Conservation (phyloP, 495 filamentous ascomycete species). For the Hyaloscypha finlandica region DNA sequence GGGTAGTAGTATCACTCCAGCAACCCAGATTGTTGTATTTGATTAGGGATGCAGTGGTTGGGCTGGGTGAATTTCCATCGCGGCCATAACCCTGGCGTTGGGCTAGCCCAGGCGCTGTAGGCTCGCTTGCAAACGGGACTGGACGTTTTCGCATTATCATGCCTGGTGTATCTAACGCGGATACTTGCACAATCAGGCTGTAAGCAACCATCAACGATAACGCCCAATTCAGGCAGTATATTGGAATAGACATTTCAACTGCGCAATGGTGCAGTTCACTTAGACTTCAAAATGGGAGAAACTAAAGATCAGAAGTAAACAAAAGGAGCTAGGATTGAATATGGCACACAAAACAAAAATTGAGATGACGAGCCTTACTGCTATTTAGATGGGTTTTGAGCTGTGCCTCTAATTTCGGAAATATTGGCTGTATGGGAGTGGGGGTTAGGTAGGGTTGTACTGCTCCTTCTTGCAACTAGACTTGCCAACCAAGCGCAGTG, state of each 20-base stretch:
- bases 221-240: not conserved
- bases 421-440: not conserved
- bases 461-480: not conserved
- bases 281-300: not conserved
- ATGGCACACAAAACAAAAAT: not conserved
- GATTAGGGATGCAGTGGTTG: not conserved
- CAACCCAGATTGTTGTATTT: not conserved
- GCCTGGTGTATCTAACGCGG: too few species aligned
- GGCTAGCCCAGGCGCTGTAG: not conserved
- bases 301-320: not conserved
- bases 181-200: not conserved
- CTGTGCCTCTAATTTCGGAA: not conserved
- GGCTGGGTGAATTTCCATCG: not conserved
- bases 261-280: not conserved
- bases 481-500: not conserved
- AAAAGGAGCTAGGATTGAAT: not conserved
- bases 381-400: not conserved
- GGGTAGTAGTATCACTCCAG: not conserved
- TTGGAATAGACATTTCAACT: not conserved
- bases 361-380: not conserved
- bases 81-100: not conserved
- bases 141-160: slow-evolving; percentile 1
- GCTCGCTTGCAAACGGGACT: not conserved
- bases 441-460: too few species aligned
- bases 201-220: not conserved